These are phyloP conservation scores for Salmacisia buchloeana DNA, from an alignment of 1,284 basidiomycete species.

Conservation along the genomic window DNA sequence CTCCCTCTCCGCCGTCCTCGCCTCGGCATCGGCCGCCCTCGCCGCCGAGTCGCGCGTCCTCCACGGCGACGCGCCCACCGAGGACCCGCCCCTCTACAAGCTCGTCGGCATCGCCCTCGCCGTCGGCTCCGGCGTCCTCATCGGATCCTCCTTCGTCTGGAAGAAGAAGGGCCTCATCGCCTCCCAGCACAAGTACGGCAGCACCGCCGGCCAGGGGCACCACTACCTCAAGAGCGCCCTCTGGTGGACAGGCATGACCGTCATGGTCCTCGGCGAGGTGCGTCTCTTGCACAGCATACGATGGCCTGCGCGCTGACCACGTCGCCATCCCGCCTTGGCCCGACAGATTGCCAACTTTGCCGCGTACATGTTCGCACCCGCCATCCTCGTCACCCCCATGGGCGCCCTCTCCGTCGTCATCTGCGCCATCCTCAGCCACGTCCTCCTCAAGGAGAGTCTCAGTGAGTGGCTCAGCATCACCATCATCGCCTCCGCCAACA, in stretches of 20 bases:
- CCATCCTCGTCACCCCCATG: conserved; percentile 87
- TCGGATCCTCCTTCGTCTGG: conserved; percentile 80
- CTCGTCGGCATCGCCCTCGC: conserved; percentile 68
- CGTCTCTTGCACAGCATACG: background rate
- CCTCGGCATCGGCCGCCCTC: conserved; percentile 37
- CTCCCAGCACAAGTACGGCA: conserved; percentile 54
- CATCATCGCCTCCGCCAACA: conserved; percentile 60
- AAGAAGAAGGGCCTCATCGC: conserved; percentile 69
- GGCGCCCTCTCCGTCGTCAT: conserved; percentile 94
- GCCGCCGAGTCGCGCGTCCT: conserved; percentile 31
- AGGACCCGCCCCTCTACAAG: conserved; percentile 52
- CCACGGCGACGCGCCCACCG: conserved; percentile 16
- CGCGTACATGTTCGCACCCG: conserved; percentile 85
- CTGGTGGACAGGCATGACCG: conserved; percentile 49
- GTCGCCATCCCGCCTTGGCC: background rate
- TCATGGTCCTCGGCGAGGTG: conserved; percentile 30
- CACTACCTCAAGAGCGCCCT: conserved; percentile 64
- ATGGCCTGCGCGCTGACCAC: background rate
- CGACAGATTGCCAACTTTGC: conserved; percentile 32
- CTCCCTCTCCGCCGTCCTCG: conserved; percentile 32
- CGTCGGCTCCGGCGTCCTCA: conserved; percentile 75
- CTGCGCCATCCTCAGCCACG: conserved; percentile 84
- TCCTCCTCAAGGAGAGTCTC: conserved; percentile 86
- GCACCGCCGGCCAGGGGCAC: conserved; percentile 79
- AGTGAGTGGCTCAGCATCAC: conserved; percentile 61